These are phyloP conservation scores for Yamadazyma sp. DNA, from an alignment of 805 yeast genomes.

Conservation along the genomic window DNA sequence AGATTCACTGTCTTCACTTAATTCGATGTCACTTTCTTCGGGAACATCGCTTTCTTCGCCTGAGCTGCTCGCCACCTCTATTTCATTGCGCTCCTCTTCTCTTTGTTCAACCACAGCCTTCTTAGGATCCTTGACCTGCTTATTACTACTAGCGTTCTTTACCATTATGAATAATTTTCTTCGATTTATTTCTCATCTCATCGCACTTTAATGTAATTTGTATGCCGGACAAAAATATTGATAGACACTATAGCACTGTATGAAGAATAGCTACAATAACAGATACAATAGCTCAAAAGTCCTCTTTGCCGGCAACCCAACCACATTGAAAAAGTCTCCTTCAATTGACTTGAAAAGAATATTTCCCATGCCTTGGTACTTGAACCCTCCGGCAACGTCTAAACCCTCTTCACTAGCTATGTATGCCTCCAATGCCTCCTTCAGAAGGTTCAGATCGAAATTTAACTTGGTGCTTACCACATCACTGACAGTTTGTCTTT, in stretches of 20 bases:
- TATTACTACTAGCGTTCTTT: slow-evolving; percentile 12
- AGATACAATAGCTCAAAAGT: slow-evolving; percentile 44
- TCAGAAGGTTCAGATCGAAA: slow-evolving; percentile 44
- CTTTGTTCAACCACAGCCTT: slow-evolving; percentile 11
- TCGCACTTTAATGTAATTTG: too few species aligned
- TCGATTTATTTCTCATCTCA: slow-evolving; percentile 15
- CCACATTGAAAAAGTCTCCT: slow-evolving; percentile 86
- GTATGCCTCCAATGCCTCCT: slow-evolving; percentile 59
- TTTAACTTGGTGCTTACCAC: slow-evolving; percentile 46
- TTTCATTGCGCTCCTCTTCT: slow-evolving; percentile 18
- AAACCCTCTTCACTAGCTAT: slow-evolving; percentile 71
- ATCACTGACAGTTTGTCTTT: not conserved
- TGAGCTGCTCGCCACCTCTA: slow-evolving; percentile 36
- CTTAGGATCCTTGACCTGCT: slow-evolving; percentile 3
- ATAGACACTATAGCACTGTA: too few species aligned
- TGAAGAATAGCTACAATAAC: too few species aligned
- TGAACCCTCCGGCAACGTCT: slow-evolving; percentile 91
- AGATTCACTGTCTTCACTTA: slow-evolving; percentile 18
- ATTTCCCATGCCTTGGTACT: slow-evolving; percentile 74
- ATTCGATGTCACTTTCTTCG: slow-evolving; percentile 17
- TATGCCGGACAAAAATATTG: too few species aligned
- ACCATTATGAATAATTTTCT: slow-evolving; percentile 14
- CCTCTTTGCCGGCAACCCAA: slow-evolving; percentile 75
- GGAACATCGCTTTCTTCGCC: slow-evolving; percentile 16
- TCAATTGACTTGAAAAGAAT: slow-evolving; percentile 57